Percentiles rank a stretch among this genome's conserved stretches.
Evolutionary conservation across 371 early-diverging fungal species (phyloP).

Genomic region (Syncephalastrum monosporum): DNA sequence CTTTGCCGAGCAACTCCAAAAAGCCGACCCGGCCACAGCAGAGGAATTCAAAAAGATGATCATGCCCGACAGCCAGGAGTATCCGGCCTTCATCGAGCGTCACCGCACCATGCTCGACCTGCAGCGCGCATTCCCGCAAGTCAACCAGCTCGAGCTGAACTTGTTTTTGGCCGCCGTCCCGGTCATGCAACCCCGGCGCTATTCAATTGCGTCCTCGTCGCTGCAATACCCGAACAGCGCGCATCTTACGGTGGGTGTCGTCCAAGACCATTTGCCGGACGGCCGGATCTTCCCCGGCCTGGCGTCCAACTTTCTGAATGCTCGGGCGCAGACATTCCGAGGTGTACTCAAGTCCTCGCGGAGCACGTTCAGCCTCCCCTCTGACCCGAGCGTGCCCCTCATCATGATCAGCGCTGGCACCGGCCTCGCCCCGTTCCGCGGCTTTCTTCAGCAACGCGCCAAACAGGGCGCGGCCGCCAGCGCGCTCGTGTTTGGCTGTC

Average conservation of each 20-base stretch:
- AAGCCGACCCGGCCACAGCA: slow-evolving; percentile 34
- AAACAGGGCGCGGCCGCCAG: slow-evolving; percentile 21
- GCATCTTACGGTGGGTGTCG: slow-evolving; percentile 43
- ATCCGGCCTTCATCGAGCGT: slow-evolving; percentile 39
- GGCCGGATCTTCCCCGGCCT: slow-evolving; percentile 40
- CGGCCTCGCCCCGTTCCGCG: slow-evolving; percentile 90
- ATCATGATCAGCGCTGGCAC: slow-evolving; percentile 72
- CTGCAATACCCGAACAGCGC: slow-evolving; percentile 23
- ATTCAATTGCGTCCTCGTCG: slow-evolving; percentile 56
- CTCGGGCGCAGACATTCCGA: slow-evolving; percentile 13
- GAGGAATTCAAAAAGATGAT: slow-evolving; percentile 28
- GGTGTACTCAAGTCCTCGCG: slow-evolving; percentile 43
- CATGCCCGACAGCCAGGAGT: slow-evolving; percentile 43
- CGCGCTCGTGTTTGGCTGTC: slow-evolving; percentile 81
- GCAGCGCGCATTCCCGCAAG: slow-evolving; percentile 41
- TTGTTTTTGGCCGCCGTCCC: slow-evolving; percentile 47
- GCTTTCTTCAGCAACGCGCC: slow-evolving; percentile 62
- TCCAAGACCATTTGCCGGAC: slow-evolving; percentile 37
- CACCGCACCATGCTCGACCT: slow-evolving; percentile 52
- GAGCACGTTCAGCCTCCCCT: slow-evolving; percentile 41
- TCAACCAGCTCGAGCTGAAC: slow-evolving; percentile 39
- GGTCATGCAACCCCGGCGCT: slow-evolving; percentile 54
- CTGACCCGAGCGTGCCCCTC: slow-evolving; percentile 37
- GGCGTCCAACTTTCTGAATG: slow-evolving; percentile 35
- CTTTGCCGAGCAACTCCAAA: slow-evolving; percentile 41